These are phyloP conservation scores for Sporothrix globosa DNA, from an alignment of 2,329 filamentous ascomycete genomes.

Conservation along the genomic window DNA sequence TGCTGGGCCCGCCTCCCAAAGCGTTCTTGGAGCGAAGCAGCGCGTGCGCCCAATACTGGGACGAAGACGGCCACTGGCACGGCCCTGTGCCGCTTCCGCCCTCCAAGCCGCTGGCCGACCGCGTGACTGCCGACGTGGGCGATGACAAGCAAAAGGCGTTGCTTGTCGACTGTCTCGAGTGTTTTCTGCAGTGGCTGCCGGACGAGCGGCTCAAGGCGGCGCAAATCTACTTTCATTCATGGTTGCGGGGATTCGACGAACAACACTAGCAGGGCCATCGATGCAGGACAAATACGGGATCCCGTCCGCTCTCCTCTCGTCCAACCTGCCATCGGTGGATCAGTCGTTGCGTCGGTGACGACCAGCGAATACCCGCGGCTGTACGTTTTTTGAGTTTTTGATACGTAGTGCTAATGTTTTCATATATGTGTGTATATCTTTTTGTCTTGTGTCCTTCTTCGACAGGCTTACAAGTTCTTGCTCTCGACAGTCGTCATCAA, in stretches of 20 bases:
- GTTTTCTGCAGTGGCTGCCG: neutral
- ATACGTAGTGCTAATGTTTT: neutral
- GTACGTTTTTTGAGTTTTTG: neutral
- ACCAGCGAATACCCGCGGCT: neutral
- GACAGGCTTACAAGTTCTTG: too few species aligned
- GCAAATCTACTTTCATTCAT: neutral
- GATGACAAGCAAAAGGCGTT: neutral
- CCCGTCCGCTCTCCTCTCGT: neutral
- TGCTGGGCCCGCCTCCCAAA: constrained; percentile 40
- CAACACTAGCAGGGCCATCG: too few species aligned
- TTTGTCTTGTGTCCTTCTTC: neutral
- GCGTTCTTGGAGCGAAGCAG: constrained; percentile 38
- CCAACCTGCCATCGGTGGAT: neutral
- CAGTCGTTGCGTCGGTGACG: neutral
- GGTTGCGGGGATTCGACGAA: neutral
- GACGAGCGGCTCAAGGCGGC: neutral
- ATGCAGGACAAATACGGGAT: neutral
- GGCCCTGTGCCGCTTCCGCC: neutral
- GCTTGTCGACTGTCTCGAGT: neutral
- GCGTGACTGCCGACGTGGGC: neutral
- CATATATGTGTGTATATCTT: neutral
- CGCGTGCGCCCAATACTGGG: constrained; percentile 40
- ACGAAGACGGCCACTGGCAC: constrained; percentile 13
- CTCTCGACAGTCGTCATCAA: too few species aligned
- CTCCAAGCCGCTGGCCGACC: neutral